Percentiles rank a stretch among this genome's conserved stretches.
phyloP scores from a whole-genome alignment of 129 eudicot genomes.

The Tanacetum coccineum region DNA sequence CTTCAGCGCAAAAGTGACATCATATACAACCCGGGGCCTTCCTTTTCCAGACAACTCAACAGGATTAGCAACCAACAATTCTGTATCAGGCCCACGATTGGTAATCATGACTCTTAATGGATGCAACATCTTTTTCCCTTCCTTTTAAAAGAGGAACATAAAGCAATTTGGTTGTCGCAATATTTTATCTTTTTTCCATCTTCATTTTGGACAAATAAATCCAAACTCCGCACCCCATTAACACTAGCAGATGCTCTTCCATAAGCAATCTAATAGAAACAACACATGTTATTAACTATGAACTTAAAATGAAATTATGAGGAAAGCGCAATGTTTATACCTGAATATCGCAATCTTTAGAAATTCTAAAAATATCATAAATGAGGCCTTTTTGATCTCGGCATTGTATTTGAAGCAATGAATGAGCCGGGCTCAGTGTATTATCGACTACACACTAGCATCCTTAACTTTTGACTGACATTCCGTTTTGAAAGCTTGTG shows the following conservation, averaged over 20 bases:
- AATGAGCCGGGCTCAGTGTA: conserved; percentile 65
- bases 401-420: conserved; percentile 77
- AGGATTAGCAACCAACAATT: conserved; percentile 89
- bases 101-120: conserved; percentile 72
- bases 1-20: conserved; percentile 71
- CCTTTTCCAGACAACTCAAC: conserved; percentile 85
- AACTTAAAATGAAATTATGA: too few species aligned
- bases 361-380: conserved; percentile 69
- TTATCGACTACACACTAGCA: conserved; percentile 64
- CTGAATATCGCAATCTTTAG: conserved; percentile 69
- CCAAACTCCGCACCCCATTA: conserved; percentile 65
- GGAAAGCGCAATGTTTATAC: conserved; percentile 26
- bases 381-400: conserved; percentile 83
- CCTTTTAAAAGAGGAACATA: conserved; percentile 78
- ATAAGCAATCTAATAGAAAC: conserved; percentile 52
- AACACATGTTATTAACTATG: conserved; percentile 5
- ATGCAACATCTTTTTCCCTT: conserved; percentile 89
- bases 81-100: conserved; percentile 91
- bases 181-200: conserved; percentile 80
- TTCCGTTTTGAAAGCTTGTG: background rate
- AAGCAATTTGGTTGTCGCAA: conserved; percentile 41
- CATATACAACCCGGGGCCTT: conserved; percentile 90
- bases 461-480: conserved; percentile 38
- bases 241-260: conserved; percentile 61
- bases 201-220: conserved; percentile 63